Evolutionary conservation across 2,329 filamentous ascomycete genomes (phyloP).

Genomic region (Pyrenophora teres): DNA sequence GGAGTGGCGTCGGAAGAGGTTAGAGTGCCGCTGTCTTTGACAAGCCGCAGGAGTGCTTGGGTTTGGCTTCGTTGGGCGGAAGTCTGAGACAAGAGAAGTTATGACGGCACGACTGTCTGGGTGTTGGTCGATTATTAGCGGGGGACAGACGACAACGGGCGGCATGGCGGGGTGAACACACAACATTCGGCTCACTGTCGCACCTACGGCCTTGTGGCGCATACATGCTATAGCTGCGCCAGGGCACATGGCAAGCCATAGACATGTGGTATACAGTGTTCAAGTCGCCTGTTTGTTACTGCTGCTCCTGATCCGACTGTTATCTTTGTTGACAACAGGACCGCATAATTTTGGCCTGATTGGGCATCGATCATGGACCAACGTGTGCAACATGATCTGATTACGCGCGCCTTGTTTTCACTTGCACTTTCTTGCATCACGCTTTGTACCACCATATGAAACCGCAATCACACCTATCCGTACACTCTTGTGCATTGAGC

Average conservation of each 20-base stretch:
- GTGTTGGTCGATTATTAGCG: conserved; percentile 11
- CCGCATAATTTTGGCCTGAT: conserved; percentile 21
- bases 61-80: conserved; percentile 2
- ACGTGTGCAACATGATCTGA: conserved; percentile 26
- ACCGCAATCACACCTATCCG: conserved; percentile 16
- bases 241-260: no score
- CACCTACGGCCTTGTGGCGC: conserved; percentile 1
- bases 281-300: not conserved
- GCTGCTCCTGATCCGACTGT: not conserved
- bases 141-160: conserved; percentile 15
- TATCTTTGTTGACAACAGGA: conserved; percentile 23
- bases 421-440: conserved; percentile 7
- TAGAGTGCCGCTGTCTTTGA: conserved; percentile 7
- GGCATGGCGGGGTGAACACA: conserved; percentile 11
- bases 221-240: conserved; percentile 1
- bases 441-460: conserved; percentile 25
- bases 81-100: conserved; percentile 9
- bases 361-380: conserved; percentile 18
- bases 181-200: not conserved
- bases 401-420: conserved; percentile 16
- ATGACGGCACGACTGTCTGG: conserved; percentile 17
- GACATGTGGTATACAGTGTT: not conserved
- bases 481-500: not conserved
- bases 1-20: conserved; percentile 25
- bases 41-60: conserved; percentile 4